Evolutionary conservation across 2,329 filamentous ascomycete species (phyloP).

Genomic region (Cladosporium halotolerans): DNA sequence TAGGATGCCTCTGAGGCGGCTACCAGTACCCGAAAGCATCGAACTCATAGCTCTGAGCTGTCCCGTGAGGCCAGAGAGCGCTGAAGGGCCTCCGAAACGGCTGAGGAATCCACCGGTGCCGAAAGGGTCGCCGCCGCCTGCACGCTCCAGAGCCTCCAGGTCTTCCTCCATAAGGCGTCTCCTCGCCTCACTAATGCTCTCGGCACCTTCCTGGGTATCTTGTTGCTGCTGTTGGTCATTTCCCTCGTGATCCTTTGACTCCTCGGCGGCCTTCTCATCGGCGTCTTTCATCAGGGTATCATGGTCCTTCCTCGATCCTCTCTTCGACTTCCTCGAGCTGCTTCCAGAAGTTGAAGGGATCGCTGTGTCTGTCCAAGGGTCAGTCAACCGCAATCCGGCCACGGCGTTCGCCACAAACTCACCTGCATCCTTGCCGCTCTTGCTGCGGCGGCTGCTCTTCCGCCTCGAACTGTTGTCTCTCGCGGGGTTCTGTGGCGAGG

Average conservation of each 20-base stretch:
- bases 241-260: conserved; percentile 30
- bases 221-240: conserved; percentile 48
- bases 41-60: conserved; percentile 82
- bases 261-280: conserved; percentile 22
- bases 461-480: conserved; percentile 59
- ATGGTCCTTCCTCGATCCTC: conserved; percentile 27
- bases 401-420: neutral
- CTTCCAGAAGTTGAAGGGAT: conserved; percentile 27
- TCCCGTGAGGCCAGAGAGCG: conserved; percentile 60
- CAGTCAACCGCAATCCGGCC: conserved; percentile 5
- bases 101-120: conserved; percentile 56
- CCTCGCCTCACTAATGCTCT: conserved; percentile 55
- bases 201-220: conserved; percentile 32
- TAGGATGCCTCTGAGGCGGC: conserved; percentile 61
- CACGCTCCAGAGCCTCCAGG: conserved; percentile 38
- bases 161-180: conserved; percentile 54
- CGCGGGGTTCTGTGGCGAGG: conserved; percentile 47
- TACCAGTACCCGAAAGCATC: conserved; percentile 81
- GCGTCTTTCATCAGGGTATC: conserved; percentile 31
- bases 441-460: conserved; percentile 65
- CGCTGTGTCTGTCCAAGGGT: conserved; percentile 34
- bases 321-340: conserved; percentile 27
- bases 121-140: conserved; percentile 53
- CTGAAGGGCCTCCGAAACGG: conserved; percentile 43
- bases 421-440: conserved; percentile 44